Evolutionary conservation across 306 rosid genomes (phyloP).

Genomic region (Quercus variabilis): DNA sequence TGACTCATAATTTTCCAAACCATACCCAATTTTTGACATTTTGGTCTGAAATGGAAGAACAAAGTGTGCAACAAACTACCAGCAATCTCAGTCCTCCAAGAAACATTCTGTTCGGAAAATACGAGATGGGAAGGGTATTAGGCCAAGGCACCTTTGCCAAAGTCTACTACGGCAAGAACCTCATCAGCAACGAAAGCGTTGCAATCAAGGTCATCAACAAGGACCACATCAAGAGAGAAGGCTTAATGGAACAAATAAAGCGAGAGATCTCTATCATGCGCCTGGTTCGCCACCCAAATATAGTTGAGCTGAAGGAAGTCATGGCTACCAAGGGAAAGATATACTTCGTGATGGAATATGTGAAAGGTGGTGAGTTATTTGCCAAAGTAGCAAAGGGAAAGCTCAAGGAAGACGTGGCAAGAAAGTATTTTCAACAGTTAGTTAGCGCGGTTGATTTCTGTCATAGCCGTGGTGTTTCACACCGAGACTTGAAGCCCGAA

Average conservation of each 20-base stretch:
- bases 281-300: slow-evolving; percentile 64
- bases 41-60: slow-evolving; percentile 25
- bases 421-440: slow-evolving; percentile 69
- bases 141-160: slow-evolving; percentile 88
- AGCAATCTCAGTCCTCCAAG: neutral
- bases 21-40: neutral
- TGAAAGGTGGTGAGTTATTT: slow-evolving; percentile 67
- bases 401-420: slow-evolving; percentile 51
- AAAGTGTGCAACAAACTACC: neutral
- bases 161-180: slow-evolving; percentile 51
- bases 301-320: slow-evolving; percentile 75
- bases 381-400: slow-evolving; percentile 50
- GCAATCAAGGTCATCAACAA: slow-evolving; percentile 75
- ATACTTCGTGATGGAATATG: slow-evolving; percentile 68
- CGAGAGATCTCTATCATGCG: slow-evolving; percentile 77
- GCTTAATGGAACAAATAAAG: slow-evolving; percentile 63
- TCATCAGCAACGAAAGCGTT: slow-evolving; percentile 51
- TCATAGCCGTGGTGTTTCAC: slow-evolving; percentile 80
- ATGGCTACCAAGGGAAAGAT: slow-evolving; percentile 79
- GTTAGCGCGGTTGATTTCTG: slow-evolving; percentile 71
- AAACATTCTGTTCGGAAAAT: slow-evolving; percentile 55
- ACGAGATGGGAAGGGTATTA: slow-evolving; percentile 67
- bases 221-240: slow-evolving; percentile 58
- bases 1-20: neutral
- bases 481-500: slow-evolving; percentile 83